Conservation (phyloP, 2,329 filamentous ascomycete genomes). For the Paecilomyces formosus region DNA sequence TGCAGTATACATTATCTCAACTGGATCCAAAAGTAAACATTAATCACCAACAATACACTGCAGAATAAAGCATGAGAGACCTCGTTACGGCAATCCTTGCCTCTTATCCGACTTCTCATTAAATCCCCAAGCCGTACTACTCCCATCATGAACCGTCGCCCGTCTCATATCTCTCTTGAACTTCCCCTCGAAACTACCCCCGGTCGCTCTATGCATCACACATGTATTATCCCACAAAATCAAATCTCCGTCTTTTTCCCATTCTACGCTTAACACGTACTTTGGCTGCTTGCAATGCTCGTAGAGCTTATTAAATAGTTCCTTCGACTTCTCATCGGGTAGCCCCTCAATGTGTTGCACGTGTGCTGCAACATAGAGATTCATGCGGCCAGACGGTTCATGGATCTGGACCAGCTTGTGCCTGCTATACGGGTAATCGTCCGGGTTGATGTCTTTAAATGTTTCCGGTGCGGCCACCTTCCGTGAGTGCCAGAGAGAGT, state of each 20-base stretch:
- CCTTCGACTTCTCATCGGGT: slow-evolving; percentile 23
- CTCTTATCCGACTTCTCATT: slow-evolving; percentile 27
- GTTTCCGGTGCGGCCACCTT: slow-evolving; percentile 45
- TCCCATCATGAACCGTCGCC: slow-evolving; percentile 48
- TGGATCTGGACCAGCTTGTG: slow-evolving; percentile 47
- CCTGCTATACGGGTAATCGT: slow-evolving; percentile 27
- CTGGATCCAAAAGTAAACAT: not conserved
- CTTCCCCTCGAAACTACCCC: slow-evolving; percentile 42
- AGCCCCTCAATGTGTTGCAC: slow-evolving; percentile 45
- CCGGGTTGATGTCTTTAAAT: slow-evolving; percentile 40
- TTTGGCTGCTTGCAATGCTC: slow-evolving; percentile 42
- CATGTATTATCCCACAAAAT: slow-evolving; percentile 55
- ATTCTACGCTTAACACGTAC: slow-evolving; percentile 41
- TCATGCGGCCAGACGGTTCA: slow-evolving; percentile 43
- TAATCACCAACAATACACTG: not conserved
- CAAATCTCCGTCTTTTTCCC: slow-evolving; percentile 44
- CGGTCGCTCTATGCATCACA: slow-evolving; percentile 48
- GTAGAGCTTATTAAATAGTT: slow-evolving; percentile 28
- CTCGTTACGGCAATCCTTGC: slow-evolving; percentile 23
- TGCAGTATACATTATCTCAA: too few species aligned
- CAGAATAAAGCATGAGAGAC: too few species aligned
- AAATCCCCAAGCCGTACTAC: slow-evolving; percentile 35
- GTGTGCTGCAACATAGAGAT: slow-evolving; percentile 48
- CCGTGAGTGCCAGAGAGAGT: slow-evolving; percentile 46
- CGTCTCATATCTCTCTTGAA: slow-evolving; percentile 48